Evolutionary conservation across 2,329 filamentous ascomycete genomes (phyloP).

Genomic region (Sporothrix schenckii): DNA sequence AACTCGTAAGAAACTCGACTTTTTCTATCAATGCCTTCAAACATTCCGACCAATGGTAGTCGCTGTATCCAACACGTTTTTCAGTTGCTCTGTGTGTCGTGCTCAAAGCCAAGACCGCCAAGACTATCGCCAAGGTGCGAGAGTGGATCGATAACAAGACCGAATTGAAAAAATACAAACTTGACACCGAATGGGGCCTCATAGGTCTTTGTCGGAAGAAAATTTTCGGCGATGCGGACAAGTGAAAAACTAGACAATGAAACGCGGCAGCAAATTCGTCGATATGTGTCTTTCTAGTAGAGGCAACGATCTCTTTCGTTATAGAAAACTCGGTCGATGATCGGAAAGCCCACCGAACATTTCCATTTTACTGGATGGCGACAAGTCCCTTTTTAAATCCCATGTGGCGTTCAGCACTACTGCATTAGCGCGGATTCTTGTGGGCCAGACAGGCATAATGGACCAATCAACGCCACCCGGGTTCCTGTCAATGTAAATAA

Average conservation of each 20-base stretch:
- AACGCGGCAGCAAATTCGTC: neutral
- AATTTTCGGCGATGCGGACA: neutral
- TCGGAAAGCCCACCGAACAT: conserved; percentile 1
- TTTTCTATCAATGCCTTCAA: conserved; percentile 9
- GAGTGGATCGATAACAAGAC: neutral
- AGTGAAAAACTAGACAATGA: neutral
- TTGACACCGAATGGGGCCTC: neutral
- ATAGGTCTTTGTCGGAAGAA: neutral
- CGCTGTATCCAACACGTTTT: conserved; percentile 1
- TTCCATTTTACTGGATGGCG: neutral
- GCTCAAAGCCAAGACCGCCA: conserved; percentile 13
- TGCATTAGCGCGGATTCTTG: neutral
- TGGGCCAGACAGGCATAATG: neutral
- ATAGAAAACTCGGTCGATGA: neutral
- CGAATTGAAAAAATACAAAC: neutral
- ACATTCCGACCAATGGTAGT: neutral
- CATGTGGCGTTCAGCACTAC: conserved; percentile 4
- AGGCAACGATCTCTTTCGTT: neutral
- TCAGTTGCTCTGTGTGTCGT: neutral
- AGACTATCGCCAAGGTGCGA: neutral
- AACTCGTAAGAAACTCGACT: neutral
- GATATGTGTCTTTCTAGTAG: neutral
- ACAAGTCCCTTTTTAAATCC: neutral
- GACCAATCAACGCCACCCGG: neutral
- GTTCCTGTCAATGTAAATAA: neutral